Conservation (phyloP, 2,329 filamentous ascomycete species). For the Phyllosticta paracitricarpa region DNA sequence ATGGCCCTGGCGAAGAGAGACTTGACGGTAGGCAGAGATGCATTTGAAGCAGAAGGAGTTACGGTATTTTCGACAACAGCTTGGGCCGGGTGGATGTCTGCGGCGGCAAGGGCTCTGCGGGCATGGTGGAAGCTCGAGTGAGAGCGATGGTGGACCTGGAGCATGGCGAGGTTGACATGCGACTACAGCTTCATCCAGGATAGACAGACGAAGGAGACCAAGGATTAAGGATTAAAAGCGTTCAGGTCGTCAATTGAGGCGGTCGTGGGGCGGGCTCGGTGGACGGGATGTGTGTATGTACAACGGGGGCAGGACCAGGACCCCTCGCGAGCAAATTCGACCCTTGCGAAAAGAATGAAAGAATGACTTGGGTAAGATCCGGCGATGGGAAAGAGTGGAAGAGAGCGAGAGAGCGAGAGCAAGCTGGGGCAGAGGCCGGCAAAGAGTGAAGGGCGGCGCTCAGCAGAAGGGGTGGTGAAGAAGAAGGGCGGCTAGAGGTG, state of each 20-base stretch:
- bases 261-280: conserved; percentile 2
- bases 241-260: conserved; percentile 22
- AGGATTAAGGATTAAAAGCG: conserved; percentile 24
- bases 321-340: conserved; percentile 2
- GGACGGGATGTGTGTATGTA: not conserved
- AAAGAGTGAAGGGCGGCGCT: conserved; percentile 2
- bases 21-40: not conserved
- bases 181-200: conserved; percentile 3
- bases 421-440: conserved; percentile 1
- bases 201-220: not conserved
- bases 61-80: not conserved
- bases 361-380: conserved; percentile 11
- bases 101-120: conserved; percentile 14
- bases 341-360: conserved; percentile 11
- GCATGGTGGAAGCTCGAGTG: conserved; percentile 20
- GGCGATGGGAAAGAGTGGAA: not conserved
- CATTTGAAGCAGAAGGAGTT: not conserved
- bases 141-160: conserved; percentile 17
- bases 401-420: conserved; percentile 3
- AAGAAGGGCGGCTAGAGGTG: not conserved
- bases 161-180: conserved; percentile 13
- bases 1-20: not conserved
- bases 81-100: conserved; percentile 13
- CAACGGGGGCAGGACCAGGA: not conserved
- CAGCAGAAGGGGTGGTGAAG: conserved; percentile 5